These are phyloP conservation scores for Debaryomycetaceae sp. DNA, from an alignment of 1,139 yeast genomes.

Conservation along the genomic window DNA sequence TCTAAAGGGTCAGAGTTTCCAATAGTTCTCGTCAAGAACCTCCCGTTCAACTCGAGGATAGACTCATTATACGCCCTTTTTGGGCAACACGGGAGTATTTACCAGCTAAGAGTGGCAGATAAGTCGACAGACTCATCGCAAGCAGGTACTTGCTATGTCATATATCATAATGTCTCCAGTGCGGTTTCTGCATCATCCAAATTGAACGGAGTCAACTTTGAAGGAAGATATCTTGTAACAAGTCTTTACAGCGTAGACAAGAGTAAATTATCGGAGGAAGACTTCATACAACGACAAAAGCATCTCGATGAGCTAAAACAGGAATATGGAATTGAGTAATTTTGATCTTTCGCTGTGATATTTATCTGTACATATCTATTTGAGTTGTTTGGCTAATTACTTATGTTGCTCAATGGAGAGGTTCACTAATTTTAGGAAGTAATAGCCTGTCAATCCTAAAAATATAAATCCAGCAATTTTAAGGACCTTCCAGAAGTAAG, in stretches of 20 bases:
- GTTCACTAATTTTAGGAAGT: slow-evolving; percentile 42
- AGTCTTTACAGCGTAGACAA: slow-evolving; percentile 43
- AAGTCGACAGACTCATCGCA: slow-evolving; percentile 16
- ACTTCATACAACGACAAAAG: slow-evolving; percentile 15
- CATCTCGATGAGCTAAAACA: slow-evolving; percentile 17
- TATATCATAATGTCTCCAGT: slow-evolving; percentile 46
- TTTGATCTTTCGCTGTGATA: not conserved
- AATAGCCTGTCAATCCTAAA: slow-evolving; percentile 57
- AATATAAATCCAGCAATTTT: slow-evolving; percentile 65
- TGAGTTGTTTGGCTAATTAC: not conserved
- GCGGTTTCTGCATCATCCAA: slow-evolving; percentile 53
- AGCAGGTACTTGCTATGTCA: slow-evolving; percentile 55
- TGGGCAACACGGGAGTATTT: slow-evolving; percentile 56
- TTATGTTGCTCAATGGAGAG: slow-evolving; percentile 21
- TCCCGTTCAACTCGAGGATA: slow-evolving; percentile 51
- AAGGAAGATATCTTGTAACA: slow-evolving; percentile 58
- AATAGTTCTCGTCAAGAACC: slow-evolving; percentile 54
- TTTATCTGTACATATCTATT: not conserved
- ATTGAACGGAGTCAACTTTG: slow-evolving; percentile 58
- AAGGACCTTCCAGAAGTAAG: slow-evolving; percentile 62
- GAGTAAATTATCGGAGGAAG: slow-evolving; percentile 20
- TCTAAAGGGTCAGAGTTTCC: slow-evolving; percentile 29
- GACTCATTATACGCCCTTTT: slow-evolving; percentile 52
- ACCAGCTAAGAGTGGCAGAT: slow-evolving; percentile 52
- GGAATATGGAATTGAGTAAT: slow-evolving; percentile 10